A percentile compares a stretch with the other conserved stretches of the same genome.
phyloP scores from a whole-genome alignment of 2,329 filamentous ascomycete species.

The Gaeumannomyces sp. region DNA sequence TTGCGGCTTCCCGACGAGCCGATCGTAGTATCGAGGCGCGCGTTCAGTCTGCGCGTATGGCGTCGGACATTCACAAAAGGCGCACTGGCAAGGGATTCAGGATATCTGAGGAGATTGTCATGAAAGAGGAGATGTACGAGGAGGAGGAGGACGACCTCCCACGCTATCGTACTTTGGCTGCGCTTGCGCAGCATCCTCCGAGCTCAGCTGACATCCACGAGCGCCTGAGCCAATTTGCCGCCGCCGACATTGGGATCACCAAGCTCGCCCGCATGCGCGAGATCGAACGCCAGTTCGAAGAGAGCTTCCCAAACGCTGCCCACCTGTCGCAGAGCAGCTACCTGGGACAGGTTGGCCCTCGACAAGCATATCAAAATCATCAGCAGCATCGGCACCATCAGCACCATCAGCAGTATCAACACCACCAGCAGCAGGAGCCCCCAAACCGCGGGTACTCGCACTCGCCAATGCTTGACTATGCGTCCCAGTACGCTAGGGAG shows the following conservation, averaged over 20 bases:
- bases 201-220: constrained; percentile 55
- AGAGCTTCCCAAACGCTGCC: constrained; percentile 36
- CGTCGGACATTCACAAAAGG: constrained; percentile 86
- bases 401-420: background rate
- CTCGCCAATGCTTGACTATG: constrained; percentile 4
- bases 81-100: constrained; percentile 76
- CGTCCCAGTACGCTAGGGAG: background rate
- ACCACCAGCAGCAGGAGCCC: background rate
- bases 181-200: constrained; percentile 57
- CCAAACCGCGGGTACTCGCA: constrained; percentile 3
- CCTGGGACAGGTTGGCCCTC: constrained; percentile 22
- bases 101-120: constrained; percentile 79
- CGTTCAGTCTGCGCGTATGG: constrained; percentile 77
- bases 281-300: constrained; percentile 40
- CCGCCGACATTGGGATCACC: constrained; percentile 37
- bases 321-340: constrained; percentile 25
- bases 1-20: constrained; percentile 80
- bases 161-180: constrained; percentile 48
- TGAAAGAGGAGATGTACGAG: constrained; percentile 93
- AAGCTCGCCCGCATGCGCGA: constrained; percentile 37
- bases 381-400: constrained; percentile 1
- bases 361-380: constrained; percentile 12
- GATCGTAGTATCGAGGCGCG: constrained; percentile 84
- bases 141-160: constrained; percentile 82
- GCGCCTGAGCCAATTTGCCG: constrained; percentile 45